Evolutionary conservation across 2,329 filamentous ascomycete species (phyloP).

Genomic region (Aspergillus flavus): DNA sequence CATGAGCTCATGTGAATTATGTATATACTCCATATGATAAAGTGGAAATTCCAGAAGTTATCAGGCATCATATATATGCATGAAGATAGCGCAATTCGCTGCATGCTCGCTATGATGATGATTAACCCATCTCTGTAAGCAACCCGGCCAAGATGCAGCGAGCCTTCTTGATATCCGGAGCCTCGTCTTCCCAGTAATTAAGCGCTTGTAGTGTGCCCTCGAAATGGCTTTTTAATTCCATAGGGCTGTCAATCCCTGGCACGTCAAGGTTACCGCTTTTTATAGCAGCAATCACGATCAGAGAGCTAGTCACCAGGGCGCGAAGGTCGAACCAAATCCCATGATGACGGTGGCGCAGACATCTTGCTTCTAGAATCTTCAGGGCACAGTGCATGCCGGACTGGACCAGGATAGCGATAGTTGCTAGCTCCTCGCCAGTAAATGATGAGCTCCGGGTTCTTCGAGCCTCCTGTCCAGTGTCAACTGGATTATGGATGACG

Average conservation of each 20-base stretch:
- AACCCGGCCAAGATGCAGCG: slow-evolving; percentile 13
- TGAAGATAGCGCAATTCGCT: neutral
- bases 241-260: slow-evolving; percentile 5
- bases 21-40: neutral
- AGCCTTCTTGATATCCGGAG: slow-evolving; percentile 11
- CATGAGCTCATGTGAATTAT: neutral
- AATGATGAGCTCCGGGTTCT: neutral
- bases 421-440: neutral
- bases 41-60: neutral
- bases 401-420: neutral
- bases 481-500: slow-evolving; percentile 22
- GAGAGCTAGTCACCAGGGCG: slow-evolving; percentile 21
- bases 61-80: neutral
- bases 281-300: slow-evolving; percentile 27
- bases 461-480: neutral
- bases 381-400: slow-evolving; percentile 31
- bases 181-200: slow-evolving; percentile 10
- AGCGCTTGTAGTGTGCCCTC: slow-evolving; percentile 5
- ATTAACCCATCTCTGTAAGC: neutral
- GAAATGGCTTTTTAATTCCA: slow-evolving; percentile 3
- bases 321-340: slow-evolving; percentile 33
- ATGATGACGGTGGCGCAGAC: slow-evolving; percentile 33
- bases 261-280: slow-evolving; percentile 24
- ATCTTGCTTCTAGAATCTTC: slow-evolving; percentile 26
- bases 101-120: neutral